Evolutionary conservation across 495 filamentous ascomycete genomes (phyloP), one percentile per base, ranked within the genome.

Genomic region (Podospora sp.): DNA sequence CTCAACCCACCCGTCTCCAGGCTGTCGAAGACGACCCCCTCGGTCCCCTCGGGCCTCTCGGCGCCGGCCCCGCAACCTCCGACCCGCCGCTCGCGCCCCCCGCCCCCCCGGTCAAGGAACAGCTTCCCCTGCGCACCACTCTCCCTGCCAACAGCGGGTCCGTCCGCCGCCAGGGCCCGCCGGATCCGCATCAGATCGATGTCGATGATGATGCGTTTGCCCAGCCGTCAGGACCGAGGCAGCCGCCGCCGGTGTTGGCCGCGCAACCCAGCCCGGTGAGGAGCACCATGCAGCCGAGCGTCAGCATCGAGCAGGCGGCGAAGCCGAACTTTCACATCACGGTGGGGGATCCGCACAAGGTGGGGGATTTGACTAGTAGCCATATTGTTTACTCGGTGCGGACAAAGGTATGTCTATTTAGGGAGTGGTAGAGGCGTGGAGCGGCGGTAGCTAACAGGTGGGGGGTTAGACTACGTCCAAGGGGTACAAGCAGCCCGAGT

Each of bases 381-480:
- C 95, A 99, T 79, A 99, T 95, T 72, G 96, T 97, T 24, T 99
- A 99, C 78, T 91, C 93, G 69, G 94, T 99, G 51, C 84, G 90
- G 73, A 99, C 95, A 35, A 95, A 90, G 89, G 93, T 97, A 87
- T 66, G 73, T 67, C 16, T 67, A 11, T 21, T 14, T 33, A 20
- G 25, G 29, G 27, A 12, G 24, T 27, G 56, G n/a, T 18, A 46
- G 25, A 8, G 24, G 21, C 8, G 25, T 12, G 21, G 12, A 7
- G 9, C 1, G 14, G 1, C 14, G 63, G 27, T 20, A 7, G 24
- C 51, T 64, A 29, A 67, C 52, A 33, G 8, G 8, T 27, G 70
- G 52, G 65, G 40, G 20, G 4, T 9, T 69, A 96, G 91, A 99
- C 95, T 24, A 90, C 93, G 6, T 98, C 96, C 2, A 98, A 97